These are phyloP conservation scores for Aureoboletus auriporus DNA, from an alignment of 768 basidiomycete genomes.

Conservation along the genomic window DNA sequence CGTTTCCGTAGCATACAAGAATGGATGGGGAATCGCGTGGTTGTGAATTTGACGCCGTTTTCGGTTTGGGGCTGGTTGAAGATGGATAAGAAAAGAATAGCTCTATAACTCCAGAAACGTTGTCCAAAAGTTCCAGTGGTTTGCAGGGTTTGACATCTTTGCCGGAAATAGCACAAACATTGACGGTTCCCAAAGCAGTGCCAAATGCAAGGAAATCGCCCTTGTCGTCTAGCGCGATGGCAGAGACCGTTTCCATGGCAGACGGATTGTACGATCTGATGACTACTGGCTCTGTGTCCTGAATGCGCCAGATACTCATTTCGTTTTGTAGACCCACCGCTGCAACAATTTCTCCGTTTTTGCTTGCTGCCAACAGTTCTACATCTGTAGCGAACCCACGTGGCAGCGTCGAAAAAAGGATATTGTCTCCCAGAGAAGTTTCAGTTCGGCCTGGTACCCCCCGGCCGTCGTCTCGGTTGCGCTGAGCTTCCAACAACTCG, in stretches of 20 bases:
- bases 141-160: conserved; percentile 35
- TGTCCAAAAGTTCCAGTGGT: conserved; percentile 39
- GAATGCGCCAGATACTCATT: conserved; percentile 62
- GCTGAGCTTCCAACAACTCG: conserved; percentile 85
- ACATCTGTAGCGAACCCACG: conserved; percentile 80
- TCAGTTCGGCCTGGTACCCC: conserved; percentile 23
- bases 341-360: conserved; percentile 59
- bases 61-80: conserved; percentile 13
- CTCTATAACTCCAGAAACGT: conserved; percentile 48
- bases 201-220: conserved; percentile 70
- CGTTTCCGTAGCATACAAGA: conserved; percentile 56
- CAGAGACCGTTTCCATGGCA: conserved; percentile 48
- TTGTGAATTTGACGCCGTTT: conserved; percentile 11
- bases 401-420: conserved; percentile 69
- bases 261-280: conserved; percentile 47
- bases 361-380: conserved; percentile 71
- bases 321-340: conserved; percentile 80
- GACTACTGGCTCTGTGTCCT: conserved; percentile 35
- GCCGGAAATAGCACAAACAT: conserved; percentile 54
- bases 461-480: conserved; percentile 52
- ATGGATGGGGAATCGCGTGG: conserved; percentile 25
- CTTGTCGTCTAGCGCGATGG: conserved; percentile 56
- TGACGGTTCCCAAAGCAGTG: conserved; percentile 61
- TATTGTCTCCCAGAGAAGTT: conserved; percentile 36
- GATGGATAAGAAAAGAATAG: conserved; percentile 40